phyloP scores from a whole-genome alignment of 2,329 filamentous ascomycete genomes.

The Exophiala mesophila region DNA sequence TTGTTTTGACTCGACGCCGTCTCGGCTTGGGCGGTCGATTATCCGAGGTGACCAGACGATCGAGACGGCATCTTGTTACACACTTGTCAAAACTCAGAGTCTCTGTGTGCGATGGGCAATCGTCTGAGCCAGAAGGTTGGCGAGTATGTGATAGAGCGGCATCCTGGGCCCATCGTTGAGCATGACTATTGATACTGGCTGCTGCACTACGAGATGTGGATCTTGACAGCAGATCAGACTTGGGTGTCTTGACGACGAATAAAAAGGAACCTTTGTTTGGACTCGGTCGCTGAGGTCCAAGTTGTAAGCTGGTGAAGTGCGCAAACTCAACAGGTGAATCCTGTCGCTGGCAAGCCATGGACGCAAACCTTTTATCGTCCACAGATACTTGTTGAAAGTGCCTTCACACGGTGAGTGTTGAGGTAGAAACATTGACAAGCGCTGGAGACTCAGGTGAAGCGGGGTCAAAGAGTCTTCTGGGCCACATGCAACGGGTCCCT shows the following conservation, averaged over 20 bases:
- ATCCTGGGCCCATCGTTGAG: slow-evolving; percentile 15
- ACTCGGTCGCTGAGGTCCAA: background rate
- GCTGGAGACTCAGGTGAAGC: too few relatives aligned
- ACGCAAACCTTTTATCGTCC: too few relatives aligned
- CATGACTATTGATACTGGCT: slow-evolving; percentile 16
- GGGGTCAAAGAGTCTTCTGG: too few relatives aligned
- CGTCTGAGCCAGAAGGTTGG: background rate
- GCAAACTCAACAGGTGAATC: background rate
- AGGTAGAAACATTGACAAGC: too few relatives aligned
- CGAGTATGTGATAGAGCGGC: slow-evolving; percentile 2
- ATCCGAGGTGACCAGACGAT: slow-evolving; percentile 9
- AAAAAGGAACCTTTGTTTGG: slow-evolving; percentile 1
- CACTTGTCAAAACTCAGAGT: slow-evolving; percentile 9
- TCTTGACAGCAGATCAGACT: slow-evolving; percentile 6
- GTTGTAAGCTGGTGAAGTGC: background rate
- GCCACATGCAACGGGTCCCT: too few relatives aligned
- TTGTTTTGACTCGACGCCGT: background rate
- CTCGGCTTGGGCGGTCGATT: slow-evolving; percentile 1
- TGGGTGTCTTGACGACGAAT: slow-evolving; percentile 6
- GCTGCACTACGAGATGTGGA: slow-evolving; percentile 14
- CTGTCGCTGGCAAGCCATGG: background rate
- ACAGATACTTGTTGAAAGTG: too few relatives aligned
- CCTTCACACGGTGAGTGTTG: too few relatives aligned
- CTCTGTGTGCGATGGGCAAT: background rate
- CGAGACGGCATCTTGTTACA: slow-evolving; percentile 11